Conservation (phyloP, 257 asterid species). For the Solanum rostratum region DNA sequence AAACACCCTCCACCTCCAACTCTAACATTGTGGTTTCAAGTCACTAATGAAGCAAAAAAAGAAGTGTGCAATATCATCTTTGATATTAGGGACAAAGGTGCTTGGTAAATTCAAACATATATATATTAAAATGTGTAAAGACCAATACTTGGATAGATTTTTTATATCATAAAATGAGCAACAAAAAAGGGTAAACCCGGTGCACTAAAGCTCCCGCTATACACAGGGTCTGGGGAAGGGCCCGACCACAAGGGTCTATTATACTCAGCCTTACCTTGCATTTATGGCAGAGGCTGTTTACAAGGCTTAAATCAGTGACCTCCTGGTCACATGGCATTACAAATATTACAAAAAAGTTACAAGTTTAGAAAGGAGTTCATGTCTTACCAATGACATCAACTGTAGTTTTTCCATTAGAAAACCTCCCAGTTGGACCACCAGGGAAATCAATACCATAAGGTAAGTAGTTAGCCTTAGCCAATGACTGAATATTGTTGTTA, state of each 20-base stretch:
- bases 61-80: neutral
- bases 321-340: no score
- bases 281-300: no score
- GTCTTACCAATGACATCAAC: slow-evolving; percentile 19
- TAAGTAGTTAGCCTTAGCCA: slow-evolving; percentile 15
- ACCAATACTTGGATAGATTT: neutral
- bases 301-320: no score
- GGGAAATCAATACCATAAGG: slow-evolving; percentile 29
- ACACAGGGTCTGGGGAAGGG: no score
- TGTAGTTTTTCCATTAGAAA: slow-evolving; percentile 17
- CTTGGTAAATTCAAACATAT: neutral
- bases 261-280: no score
- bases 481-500: slow-evolving; percentile 12
- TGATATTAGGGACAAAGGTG: neutral
- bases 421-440: slow-evolving; percentile 24
- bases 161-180: neutral
- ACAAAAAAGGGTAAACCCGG: no score
- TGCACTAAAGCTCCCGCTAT: no score
- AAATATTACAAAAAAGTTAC: no score
- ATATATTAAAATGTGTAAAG: neutral
- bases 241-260: no score
- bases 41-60: no score
- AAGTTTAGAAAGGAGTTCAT: no score
- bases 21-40: neutral
- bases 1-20: neutral